phyloP scores from a whole-genome alignment of 2,329 filamentous ascomycete species.

The Colletotrichum cereale region DNA sequence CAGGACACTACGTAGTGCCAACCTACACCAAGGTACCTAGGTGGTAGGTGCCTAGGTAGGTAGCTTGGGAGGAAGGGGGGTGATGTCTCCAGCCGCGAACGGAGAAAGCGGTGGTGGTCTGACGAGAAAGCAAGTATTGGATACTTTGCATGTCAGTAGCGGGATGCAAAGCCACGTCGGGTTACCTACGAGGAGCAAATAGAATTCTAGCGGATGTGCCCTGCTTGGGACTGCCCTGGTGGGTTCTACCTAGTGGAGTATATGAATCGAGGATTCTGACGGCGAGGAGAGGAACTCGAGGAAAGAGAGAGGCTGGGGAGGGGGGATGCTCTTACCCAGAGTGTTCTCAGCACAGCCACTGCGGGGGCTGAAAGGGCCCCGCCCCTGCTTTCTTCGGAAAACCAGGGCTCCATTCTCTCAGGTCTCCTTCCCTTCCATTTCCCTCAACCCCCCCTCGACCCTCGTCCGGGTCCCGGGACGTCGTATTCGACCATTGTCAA shows the following conservation, averaged over 20 bases:
- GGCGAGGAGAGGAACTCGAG: background rate
- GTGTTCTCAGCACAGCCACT: constrained; percentile 33
- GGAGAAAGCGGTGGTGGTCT: background rate
- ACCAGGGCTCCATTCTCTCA: constrained; percentile 28
- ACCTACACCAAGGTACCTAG: too few relatives aligned
- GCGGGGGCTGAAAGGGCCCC: constrained; percentile 31
- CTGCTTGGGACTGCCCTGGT: background rate
- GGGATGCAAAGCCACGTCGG: constrained; percentile 35
- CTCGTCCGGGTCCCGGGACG: background rate
- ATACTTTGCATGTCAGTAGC: background rate
- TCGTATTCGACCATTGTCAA: background rate
- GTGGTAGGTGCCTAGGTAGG: too few relatives aligned
- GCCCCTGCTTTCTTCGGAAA: constrained; percentile 10
- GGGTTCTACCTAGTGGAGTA: background rate
- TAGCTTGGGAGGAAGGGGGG: background rate
- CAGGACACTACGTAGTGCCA: too few relatives aligned
- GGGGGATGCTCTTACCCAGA: constrained; percentile 16
- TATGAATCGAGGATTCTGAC: background rate
- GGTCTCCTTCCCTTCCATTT: constrained; percentile 37
- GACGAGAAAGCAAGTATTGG: constrained; percentile 6
- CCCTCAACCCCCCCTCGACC: constrained; percentile 4
- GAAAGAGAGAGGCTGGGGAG: constrained; percentile 24
- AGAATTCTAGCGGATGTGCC: constrained; percentile 7
- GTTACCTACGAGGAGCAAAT: constrained; percentile 32
- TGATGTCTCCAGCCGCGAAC: background rate